A percentile compares a stretch with the other conserved stretches of the same genome.
These are phyloP conservation scores for Colletotrichum euphorbiae DNA, from an alignment of 2,329 filamentous ascomycete genomes.

Conservation along the genomic window DNA sequence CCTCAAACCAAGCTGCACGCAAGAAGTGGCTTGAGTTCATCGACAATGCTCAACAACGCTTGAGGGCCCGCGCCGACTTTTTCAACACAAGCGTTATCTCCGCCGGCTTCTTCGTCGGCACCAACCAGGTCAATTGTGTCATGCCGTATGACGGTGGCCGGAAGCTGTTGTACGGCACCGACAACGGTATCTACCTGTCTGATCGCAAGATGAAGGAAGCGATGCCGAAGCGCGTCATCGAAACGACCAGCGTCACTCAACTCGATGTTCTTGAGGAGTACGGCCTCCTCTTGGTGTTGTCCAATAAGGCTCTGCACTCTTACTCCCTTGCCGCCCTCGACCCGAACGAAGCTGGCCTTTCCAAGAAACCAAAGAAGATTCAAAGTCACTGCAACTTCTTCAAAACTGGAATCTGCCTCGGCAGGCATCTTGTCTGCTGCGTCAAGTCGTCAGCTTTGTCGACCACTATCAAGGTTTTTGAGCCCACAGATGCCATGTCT, in stretches of 20 bases:
- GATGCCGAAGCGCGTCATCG: conserved; percentile 84
- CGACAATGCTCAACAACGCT: conserved; percentile 86
- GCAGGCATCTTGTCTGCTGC: conserved; percentile 93
- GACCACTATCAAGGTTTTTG: conserved; percentile 98
- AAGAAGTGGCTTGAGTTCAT: conserved; percentile 99
- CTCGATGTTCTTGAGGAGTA: conserved; percentile 98
- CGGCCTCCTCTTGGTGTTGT: conserved; percentile 87
- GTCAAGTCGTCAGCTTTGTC: conserved; percentile 95
- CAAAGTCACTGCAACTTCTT: conserved; percentile 98
- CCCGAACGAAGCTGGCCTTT: conserved; percentile 81
- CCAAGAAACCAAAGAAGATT: conserved; percentile 93
- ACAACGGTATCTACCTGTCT: conserved; percentile 91
- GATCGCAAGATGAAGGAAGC: conserved; percentile 90
- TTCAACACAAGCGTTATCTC: conserved; percentile 79
- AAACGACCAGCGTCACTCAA: conserved; percentile 89
- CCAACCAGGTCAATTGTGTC: conserved; percentile 93
- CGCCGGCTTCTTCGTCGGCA: conserved; percentile 68
- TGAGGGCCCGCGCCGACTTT: conserved; percentile 90
- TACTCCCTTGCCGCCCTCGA: conserved; percentile 91
- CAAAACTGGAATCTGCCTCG: conserved; percentile 94
- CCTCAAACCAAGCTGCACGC: conserved; percentile 84
- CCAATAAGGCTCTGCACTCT: conserved; percentile 92
- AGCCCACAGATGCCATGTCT: conserved; percentile 93
- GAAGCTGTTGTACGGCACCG: conserved; percentile 94
- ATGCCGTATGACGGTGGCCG: conserved; percentile 95